phyloP scores from a whole-genome alignment of 2,329 filamentous ascomycete species.

The Diaporthe amygdali region DNA sequence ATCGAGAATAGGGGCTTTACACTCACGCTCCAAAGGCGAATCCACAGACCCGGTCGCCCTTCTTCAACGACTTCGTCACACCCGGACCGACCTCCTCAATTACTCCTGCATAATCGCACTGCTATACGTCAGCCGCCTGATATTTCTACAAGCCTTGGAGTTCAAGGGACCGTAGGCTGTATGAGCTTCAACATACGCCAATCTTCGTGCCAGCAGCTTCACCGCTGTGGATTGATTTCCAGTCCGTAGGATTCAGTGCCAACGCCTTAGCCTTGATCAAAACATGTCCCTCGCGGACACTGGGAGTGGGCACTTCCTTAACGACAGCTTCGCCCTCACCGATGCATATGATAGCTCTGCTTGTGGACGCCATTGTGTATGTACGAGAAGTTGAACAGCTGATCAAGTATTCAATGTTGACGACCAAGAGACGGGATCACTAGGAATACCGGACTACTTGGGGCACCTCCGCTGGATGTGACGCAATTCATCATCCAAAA shows the following conservation, averaged over 20 bases:
- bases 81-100: slow-evolving; percentile 50
- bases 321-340: not conserved
- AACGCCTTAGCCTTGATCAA: slow-evolving; percentile 21
- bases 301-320: slow-evolving; percentile 10
- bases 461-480: not conserved
- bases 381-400: not conserved
- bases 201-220: not conserved
- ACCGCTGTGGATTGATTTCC: slow-evolving; percentile 1
- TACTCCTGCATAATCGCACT: slow-evolving; percentile 51
- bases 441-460: not conserved
- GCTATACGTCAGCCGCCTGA: not conserved
- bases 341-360: slow-evolving; percentile 12
- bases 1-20: too few relatives aligned
- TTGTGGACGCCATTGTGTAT: slow-evolving; percentile 5
- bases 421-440: not conserved
- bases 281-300: slow-evolving; percentile 16
- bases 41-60: slow-evolving; percentile 49
- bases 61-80: slow-evolving; percentile 47
- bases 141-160: not conserved
- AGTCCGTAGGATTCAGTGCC: slow-evolving; percentile 21
- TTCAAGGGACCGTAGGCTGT: not conserved
- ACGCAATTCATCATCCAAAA: not conserved
- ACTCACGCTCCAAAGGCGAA: slow-evolving; percentile 15
- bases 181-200: not conserved
- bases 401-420: not conserved